Percentiles rank a stretch among this genome's conserved stretches.
Conservation (phyloP, 2,329 filamentous ascomycete genomes). For the Nothophaeocryptopus gaeumannii region DNA sequence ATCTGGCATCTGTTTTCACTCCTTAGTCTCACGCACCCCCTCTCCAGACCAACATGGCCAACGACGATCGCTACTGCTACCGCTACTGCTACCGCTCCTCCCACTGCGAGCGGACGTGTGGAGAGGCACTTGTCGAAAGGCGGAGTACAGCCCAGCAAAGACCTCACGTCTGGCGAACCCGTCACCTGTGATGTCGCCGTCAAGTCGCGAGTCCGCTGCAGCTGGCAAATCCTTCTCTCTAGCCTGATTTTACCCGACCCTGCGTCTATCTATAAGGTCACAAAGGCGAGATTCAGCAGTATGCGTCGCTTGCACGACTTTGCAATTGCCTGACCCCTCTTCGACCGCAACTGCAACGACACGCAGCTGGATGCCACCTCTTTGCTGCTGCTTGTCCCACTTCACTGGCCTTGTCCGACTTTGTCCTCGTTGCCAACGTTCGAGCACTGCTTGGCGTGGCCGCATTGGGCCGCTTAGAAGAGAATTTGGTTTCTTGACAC, state of each 20-base stretch:
- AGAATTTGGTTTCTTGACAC: too few species aligned
- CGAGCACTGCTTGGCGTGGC: conserved; percentile 4
- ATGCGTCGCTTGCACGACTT: background rate
- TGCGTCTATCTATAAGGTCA: conserved; percentile 8
- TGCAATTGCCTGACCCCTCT: conserved; percentile 1
- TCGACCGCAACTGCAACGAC: background rate
- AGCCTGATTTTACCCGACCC: background rate
- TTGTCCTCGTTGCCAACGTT: background rate
- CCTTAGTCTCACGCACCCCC: too few species aligned
- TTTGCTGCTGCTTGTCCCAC: too few species aligned
- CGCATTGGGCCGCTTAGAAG: background rate
- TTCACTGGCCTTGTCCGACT: background rate
- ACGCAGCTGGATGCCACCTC: background rate
- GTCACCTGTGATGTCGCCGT: background rate
- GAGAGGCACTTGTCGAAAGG: conserved; percentile 2
- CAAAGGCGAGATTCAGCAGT: background rate
- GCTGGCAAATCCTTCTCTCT: background rate
- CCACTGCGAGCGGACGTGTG: conserved; percentile 7
- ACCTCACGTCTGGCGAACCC: too few species aligned
- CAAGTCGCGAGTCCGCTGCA: background rate
- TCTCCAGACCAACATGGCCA: background rate
- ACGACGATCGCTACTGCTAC: background rate
- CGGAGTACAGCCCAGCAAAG: background rate
- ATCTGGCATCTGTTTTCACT: background rate
- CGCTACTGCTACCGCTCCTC: too few species aligned